Evolutionary conservation across 75 land plant genomes (phyloP).

Genomic region (Cupressus sempervirens): DNA sequence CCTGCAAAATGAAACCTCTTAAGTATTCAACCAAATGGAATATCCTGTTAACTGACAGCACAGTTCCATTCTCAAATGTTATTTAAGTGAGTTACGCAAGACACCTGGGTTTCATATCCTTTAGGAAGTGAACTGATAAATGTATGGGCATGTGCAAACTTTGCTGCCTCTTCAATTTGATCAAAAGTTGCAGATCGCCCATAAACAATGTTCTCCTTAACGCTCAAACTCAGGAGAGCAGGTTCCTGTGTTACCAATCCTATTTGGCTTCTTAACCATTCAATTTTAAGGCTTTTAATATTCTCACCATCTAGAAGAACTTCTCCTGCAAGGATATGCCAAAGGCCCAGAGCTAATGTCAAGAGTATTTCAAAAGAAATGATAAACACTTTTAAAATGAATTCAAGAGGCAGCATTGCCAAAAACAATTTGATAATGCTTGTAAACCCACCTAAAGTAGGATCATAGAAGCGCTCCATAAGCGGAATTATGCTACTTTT

Average conservation of each 20-base stretch:
- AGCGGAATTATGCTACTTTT: constrained; percentile 99
- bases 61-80: background rate
- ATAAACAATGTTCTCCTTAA: constrained; percentile 93
- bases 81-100: background rate
- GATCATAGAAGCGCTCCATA: constrained; percentile 99
- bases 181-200: constrained; percentile 82
- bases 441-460: constrained; percentile 75
- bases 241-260: constrained; percentile 98
- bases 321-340: constrained; percentile 63
- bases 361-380: background rate
- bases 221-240: constrained; percentile 82
- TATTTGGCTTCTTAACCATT: constrained; percentile 97
- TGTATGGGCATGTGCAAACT: constrained; percentile 98
- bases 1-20: constrained; percentile 37
- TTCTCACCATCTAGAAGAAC: constrained; percentile 97
- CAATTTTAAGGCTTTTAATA: constrained; percentile 74
- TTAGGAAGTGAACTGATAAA: constrained; percentile 91
- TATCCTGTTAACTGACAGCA: background rate
- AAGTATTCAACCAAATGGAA: constrained; percentile 8
- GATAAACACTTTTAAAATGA: background rate
- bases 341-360: background rate
- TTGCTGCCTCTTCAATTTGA: constrained; percentile 99
- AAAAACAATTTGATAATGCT: background rate
- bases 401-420: constrained; percentile 4
- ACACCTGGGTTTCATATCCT: constrained; percentile 93